Percentiles rank a stretch among this genome's conserved stretches.
phyloP scores from a whole-genome alignment of 2,329 filamentous ascomycete genomes.

The Paracamarosporium sp. region DNA sequence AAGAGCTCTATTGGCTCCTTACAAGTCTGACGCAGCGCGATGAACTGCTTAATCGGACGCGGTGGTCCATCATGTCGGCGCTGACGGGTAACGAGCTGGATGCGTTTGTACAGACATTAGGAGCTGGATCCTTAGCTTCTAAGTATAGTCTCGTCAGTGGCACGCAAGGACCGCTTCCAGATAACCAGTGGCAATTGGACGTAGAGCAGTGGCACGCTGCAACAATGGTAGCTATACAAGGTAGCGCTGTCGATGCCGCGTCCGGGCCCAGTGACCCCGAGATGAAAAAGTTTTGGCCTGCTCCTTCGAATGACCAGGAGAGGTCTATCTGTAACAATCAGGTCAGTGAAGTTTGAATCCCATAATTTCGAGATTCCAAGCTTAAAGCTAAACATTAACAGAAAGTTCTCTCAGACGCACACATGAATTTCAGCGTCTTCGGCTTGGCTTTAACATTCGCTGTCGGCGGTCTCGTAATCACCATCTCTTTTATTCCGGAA shows the following conservation, averaged over 20 bases:
- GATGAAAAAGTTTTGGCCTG: not conserved
- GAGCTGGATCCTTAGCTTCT: not conserved
- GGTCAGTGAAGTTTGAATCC: not conserved
- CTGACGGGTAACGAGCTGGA: not conserved
- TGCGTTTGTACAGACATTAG: not conserved
- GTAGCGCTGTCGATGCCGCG: not conserved
- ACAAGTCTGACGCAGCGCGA: not conserved
- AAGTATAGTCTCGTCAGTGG: not conserved
- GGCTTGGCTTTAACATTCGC: not conserved
- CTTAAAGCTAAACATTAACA: not conserved
- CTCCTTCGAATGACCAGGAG: not conserved
- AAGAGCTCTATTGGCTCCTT: not conserved
- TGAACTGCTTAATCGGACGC: not conserved
- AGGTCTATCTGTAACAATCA: not conserved
- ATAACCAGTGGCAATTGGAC: slow-evolving; percentile 41
- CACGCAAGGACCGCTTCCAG: slow-evolving; percentile 19
- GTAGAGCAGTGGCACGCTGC: slow-evolving; percentile 19
- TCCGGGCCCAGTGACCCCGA: not conserved
- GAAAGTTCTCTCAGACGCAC: not conserved
- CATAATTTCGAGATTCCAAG: not conserved
- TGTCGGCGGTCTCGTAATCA: not conserved
- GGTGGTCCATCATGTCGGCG: not conserved
- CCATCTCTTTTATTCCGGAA: not conserved
- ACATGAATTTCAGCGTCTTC: not conserved
- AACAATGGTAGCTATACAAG: not conserved